These are phyloP conservation scores for Lasiodiplodia citricola DNA, from an alignment of 2,329 filamentous ascomycete genomes.

Conservation along the genomic window DNA sequence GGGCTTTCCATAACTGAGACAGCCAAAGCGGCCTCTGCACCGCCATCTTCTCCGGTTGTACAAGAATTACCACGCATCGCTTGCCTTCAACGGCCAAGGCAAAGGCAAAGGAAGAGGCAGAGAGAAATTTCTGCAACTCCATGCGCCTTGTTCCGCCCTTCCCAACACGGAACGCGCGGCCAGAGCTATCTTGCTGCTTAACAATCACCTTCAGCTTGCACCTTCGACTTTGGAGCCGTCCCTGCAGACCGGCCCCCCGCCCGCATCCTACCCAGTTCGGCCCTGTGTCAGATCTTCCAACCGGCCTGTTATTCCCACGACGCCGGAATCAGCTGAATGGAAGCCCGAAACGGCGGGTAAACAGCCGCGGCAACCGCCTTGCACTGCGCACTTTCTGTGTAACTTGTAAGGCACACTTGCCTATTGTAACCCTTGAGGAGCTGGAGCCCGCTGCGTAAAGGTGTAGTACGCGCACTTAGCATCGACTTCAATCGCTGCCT, in stretches of 20 bases:
- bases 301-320: background rate
- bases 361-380: slow-evolving; percentile 7
- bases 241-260: slow-evolving; percentile 1
- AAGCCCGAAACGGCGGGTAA: background rate
- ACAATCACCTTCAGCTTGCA: background rate
- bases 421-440: background rate
- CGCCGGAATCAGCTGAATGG: background rate
- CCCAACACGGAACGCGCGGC: background rate
- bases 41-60: background rate
- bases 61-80: background rate
- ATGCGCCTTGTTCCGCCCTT: background rate
- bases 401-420: background rate
- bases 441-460: background rate
- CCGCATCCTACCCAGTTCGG: background rate
- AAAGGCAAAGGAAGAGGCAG: background rate
- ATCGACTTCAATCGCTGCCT: background rate
- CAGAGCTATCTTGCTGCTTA: background rate
- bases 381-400: background rate
- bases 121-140: background rate
- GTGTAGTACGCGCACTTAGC: background rate
- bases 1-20: background rate
- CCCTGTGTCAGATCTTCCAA: background rate
- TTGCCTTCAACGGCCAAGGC: background rate
- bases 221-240: background rate
- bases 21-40: background rate